These are phyloP conservation scores for Bertia moriformis DNA, from an alignment of 2,329 filamentous ascomycete species.

Conservation along the genomic window DNA sequence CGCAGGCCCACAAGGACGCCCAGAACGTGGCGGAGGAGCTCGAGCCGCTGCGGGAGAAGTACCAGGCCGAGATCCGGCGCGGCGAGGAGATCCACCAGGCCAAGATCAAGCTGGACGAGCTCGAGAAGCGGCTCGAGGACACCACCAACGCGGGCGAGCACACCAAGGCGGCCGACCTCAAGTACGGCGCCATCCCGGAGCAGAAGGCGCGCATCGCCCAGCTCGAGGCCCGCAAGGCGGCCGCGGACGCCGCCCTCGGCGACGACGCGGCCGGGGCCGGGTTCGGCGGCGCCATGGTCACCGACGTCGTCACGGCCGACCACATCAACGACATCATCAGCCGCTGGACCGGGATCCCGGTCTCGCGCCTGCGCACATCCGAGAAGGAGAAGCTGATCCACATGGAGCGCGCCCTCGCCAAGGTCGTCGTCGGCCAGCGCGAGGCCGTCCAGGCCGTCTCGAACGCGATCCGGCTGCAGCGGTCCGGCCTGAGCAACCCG, in stretches of 20 bases:
- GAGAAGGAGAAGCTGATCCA: conserved; percentile 97
- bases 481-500: conserved; percentile 85
- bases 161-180: conserved; percentile 76
- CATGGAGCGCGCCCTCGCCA: conserved; percentile 78
- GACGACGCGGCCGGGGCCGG: conserved; percentile 37
- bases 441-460: conserved; percentile 88
- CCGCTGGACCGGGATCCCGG: conserved; percentile 91
- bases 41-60: conserved; percentile 82
- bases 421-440: conserved; percentile 81
- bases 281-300: conserved; percentile 60
- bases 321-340: conserved; percentile 98
- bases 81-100: conserved; percentile 85
- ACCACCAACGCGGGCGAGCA: conserved; percentile 79
- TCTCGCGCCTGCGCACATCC: conserved; percentile 81
- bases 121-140: conserved; percentile 84
- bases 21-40: conserved; percentile 91
- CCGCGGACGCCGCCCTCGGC: conserved; percentile 59
- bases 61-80: conserved; percentile 80
- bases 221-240: conserved; percentile 68
- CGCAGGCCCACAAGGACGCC: conserved; percentile 73
- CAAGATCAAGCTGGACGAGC: conserved; percentile 83
- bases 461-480: conserved; percentile 87
- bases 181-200: conserved; percentile 95
- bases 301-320: conserved; percentile 86
- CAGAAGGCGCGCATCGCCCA: conserved; percentile 66